These are phyloP conservation scores for Flaveria ramosissima DNA, from an alignment of 129 eudicot genomes.

Conservation along the genomic window DNA sequence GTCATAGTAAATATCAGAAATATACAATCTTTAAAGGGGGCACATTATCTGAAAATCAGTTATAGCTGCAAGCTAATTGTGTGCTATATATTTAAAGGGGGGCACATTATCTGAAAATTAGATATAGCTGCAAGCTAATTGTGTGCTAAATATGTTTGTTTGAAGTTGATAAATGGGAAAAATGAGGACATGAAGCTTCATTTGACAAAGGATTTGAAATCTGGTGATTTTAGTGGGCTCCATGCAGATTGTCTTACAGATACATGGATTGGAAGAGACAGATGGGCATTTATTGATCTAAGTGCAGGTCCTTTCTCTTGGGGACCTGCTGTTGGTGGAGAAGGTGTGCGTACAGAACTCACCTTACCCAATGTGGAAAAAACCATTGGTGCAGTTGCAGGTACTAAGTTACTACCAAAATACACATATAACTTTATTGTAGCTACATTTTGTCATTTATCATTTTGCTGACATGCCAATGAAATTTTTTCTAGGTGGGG, in stretches of 20 bases:
- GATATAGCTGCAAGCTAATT: slow-evolving; percentile 18
- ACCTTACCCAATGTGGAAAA: slow-evolving; percentile 87
- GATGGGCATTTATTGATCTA: slow-evolving; percentile 98
- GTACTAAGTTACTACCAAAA: slow-evolving; percentile 35
- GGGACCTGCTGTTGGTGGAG: slow-evolving; percentile 99
- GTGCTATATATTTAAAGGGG: not conserved
- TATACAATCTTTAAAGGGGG: slow-evolving; percentile 11
- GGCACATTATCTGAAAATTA: not conserved
- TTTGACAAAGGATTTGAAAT: slow-evolving; percentile 65
- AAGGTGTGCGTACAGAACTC: slow-evolving; percentile 93
- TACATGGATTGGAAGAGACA: slow-evolving; percentile 89
- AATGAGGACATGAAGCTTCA: slow-evolving; percentile 70
- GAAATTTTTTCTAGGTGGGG: not conserved
- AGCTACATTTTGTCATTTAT: slow-evolving; percentile 20
- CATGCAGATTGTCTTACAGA: slow-evolving; percentile 97
- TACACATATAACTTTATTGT: not conserved
- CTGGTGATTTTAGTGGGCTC: slow-evolving; percentile 73
- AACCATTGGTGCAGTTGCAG: slow-evolving; percentile 93
- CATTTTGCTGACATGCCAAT: slow-evolving; percentile 4
- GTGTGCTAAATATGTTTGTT: slow-evolving; percentile 3
- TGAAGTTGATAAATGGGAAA: slow-evolving; percentile 71
- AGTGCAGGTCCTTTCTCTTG: slow-evolving; percentile 96
- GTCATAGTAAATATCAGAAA: slow-evolving; percentile 4
- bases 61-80: slow-evolving; percentile 15
- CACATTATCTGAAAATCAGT: not conserved